Percentiles rank a stretch among this genome's conserved stretches.
phyloP scores from a whole-genome alignment of 305 asterid genomes.

The Solanum aculeatissimum region DNA sequence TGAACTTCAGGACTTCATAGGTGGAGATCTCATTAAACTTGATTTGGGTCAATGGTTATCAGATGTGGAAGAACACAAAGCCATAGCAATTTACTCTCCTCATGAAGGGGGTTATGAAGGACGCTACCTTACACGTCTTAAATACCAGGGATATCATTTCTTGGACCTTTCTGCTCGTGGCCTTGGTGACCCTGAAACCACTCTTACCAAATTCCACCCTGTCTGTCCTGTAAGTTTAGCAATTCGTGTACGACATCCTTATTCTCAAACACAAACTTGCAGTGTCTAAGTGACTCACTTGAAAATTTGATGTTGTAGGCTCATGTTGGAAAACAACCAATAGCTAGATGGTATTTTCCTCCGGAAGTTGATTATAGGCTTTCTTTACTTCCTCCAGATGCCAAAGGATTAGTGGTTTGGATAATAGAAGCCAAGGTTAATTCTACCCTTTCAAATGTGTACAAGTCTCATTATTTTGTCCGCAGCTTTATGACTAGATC shows the following conservation, averaged over 20 bases:
- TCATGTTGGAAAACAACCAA: constrained; percentile 81
- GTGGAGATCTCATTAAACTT: constrained; percentile 60
- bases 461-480: background rate
- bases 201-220: constrained; percentile 77
- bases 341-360: constrained; percentile 87
- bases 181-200: constrained; percentile 80
- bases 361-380: constrained; percentile 89
- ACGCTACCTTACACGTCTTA: constrained; percentile 56
- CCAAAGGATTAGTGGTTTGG: constrained; percentile 73
- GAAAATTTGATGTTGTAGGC: constrained; percentile 29
- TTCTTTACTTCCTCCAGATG: constrained; percentile 64
- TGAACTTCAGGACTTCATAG: constrained; percentile 58
- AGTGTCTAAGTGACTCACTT: background rate
- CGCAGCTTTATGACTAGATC: background rate
- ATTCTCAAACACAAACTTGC: background rate
- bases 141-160: constrained; percentile 61
- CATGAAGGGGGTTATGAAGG: constrained; percentile 91
- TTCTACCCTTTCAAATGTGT: background rate
- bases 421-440: constrained; percentile 73
- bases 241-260: background rate
- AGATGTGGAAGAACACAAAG: constrained; percentile 80
- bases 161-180: constrained; percentile 77
- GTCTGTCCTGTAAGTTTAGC: constrained; percentile 62
- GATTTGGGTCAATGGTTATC: constrained; percentile 65
- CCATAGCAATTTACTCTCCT: constrained; percentile 72